phyloP scores from a whole-genome alignment of 805 yeast species.

The Wickerhamomyces sydowiorum region DNA sequence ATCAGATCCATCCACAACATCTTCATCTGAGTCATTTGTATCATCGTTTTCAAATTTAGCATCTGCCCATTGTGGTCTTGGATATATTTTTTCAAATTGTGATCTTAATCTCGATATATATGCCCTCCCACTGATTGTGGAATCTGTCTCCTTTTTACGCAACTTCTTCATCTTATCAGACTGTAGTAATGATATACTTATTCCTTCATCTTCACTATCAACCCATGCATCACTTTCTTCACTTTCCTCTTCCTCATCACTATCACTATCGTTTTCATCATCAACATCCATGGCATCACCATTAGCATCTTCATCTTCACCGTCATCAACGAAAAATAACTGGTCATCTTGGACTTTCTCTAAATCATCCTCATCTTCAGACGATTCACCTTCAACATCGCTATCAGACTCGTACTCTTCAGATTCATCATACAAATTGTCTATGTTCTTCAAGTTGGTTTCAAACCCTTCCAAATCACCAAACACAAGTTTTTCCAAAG shows the following conservation, averaged over 20 bases:
- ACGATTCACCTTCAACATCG: constrained; percentile 23
- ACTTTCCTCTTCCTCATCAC: constrained; percentile 26
- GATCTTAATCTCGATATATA: constrained; percentile 61
- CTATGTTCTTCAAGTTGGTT: constrained; percentile 52
- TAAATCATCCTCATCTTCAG: constrained; percentile 22
- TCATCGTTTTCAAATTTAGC: constrained; percentile 24
- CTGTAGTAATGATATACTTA: constrained; percentile 52
- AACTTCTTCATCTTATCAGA: constrained; percentile 66
- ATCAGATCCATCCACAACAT: constrained; percentile 24
- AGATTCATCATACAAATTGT: constrained; percentile 41
- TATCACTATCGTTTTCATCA: constrained; percentile 27
- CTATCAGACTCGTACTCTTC: constrained; percentile 38
- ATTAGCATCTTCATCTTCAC: constrained; percentile 23
- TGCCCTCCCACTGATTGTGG: constrained; percentile 48
- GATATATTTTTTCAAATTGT: constrained; percentile 69
- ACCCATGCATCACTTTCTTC: constrained; percentile 57
- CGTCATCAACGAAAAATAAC: constrained; percentile 51
- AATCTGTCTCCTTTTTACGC: constrained; percentile 53
- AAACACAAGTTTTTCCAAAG: constrained; percentile 77
- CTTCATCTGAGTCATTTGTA: constrained; percentile 22
- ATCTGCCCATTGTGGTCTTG: constrained; percentile 81
- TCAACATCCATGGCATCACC: constrained; percentile 10
- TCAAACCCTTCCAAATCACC: constrained; percentile 82
- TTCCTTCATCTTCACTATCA: constrained; percentile 86
- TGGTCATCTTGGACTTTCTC: constrained; percentile 41